A percentile compares a stretch with the other conserved stretches of the same genome.
These are phyloP conservation scores for Pseudevernia furfuracea DNA, from an alignment of 495 filamentous ascomycete species.

Conservation along the genomic window DNA sequence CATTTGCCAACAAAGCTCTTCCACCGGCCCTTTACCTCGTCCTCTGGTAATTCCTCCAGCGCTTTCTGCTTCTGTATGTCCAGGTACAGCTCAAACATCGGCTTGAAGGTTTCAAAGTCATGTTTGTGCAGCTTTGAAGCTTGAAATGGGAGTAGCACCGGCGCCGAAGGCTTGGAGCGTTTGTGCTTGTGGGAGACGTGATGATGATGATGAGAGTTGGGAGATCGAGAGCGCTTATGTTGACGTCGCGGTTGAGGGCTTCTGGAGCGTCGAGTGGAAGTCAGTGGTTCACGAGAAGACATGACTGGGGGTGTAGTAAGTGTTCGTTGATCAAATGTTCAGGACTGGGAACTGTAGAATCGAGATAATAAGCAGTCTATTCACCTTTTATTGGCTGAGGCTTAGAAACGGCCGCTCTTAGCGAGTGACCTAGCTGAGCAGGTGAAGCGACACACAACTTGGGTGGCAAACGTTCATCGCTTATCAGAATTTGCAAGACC, in stretches of 20 bases:
- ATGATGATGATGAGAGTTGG: slow-evolving; percentile 9
- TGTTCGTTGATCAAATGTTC: neutral
- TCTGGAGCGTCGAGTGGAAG: slow-evolving; percentile 11
- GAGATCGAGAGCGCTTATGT: slow-evolving; percentile 21
- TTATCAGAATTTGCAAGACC: too few relatives aligned
- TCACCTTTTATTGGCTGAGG: too few relatives aligned
- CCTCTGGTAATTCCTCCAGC: slow-evolving; percentile 55
- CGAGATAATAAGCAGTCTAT: too few relatives aligned
- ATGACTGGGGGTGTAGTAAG: neutral
- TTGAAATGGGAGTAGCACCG: slow-evolving; percentile 53
- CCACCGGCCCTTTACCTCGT: slow-evolving; percentile 76
- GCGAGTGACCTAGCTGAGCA: too few relatives aligned
- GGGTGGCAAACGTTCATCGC: too few relatives aligned
- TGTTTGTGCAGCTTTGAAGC: slow-evolving; percentile 56
- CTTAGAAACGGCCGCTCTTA: too few relatives aligned
- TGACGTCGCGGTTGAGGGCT: slow-evolving; percentile 5
- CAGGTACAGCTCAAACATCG: slow-evolving; percentile 79
- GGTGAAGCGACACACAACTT: too few relatives aligned
- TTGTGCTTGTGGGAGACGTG: slow-evolving; percentile 9
- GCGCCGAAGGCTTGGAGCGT: slow-evolving; percentile 13
- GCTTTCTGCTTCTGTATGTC: slow-evolving; percentile 76
- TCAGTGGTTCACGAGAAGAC: neutral
- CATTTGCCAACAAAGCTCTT: slow-evolving; percentile 89
- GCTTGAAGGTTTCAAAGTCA: slow-evolving; percentile 54
- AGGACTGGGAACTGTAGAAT: neutral